Evolutionary conservation across 164 flowering plant genomes (phyloP).

Genomic region (Annona cherimola): DNA sequence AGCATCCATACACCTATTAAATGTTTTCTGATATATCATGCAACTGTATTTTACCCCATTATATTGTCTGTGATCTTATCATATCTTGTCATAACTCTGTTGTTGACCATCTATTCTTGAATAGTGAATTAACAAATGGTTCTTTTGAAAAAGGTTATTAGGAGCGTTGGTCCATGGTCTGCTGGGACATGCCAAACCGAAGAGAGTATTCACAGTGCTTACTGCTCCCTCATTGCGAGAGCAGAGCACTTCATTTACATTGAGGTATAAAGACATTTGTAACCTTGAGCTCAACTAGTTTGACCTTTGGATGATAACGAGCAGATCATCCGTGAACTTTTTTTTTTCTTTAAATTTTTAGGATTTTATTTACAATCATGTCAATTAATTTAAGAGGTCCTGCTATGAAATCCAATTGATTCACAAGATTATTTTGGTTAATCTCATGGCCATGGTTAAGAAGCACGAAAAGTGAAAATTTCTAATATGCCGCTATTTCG

Average conservation of each 20-base stretch:
- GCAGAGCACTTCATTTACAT: conserved; percentile 90
- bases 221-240: conserved; percentile 86
- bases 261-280: conserved; percentile 45
- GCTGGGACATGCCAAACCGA: conserved; percentile 97
- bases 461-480: too few species aligned
- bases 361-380: too few species aligned
- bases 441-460: too few species aligned
- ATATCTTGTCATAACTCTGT: not conserved
- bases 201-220: conserved; percentile 93
- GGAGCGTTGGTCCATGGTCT: conserved; percentile 99
- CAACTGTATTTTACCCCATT: not conserved
- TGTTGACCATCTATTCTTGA: not conserved
- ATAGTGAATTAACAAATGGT: not conserved
- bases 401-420: too few species aligned
- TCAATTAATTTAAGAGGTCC: too few species aligned
- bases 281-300: not conserved
- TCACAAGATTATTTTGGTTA: too few species aligned
- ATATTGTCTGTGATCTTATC: not conserved
- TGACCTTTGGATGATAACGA: not conserved
- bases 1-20: too few species aligned
- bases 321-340: not conserved
- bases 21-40: not conserved
- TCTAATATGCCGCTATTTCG: too few species aligned
- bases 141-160: conserved; percentile 47
- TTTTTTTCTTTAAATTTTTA: not conserved